These are phyloP conservation scores for Isabelozyma heimii DNA, from an alignment of 805 yeast species.

Conservation along the genomic window DNA sequence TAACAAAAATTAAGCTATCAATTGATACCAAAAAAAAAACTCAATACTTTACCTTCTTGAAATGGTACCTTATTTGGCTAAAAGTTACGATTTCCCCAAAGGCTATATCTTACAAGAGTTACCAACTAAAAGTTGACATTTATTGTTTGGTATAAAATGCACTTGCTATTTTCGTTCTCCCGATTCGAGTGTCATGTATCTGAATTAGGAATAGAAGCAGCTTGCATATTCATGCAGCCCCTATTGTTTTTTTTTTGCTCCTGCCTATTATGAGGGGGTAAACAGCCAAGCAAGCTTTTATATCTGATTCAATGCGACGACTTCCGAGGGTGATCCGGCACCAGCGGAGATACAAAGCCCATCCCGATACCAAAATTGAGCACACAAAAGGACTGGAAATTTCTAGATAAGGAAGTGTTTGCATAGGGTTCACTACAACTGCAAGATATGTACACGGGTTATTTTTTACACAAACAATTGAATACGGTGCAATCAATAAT, in stretches of 20 bases:
- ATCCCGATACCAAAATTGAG: not conserved
- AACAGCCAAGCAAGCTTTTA: too few relatives aligned
- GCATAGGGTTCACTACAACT: not conserved
- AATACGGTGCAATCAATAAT: too few relatives aligned
- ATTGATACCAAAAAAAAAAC: not conserved
- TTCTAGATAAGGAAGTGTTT: not conserved
- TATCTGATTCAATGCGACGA: not conserved
- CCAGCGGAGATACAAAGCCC: not conserved
- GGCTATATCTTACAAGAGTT: too few relatives aligned
- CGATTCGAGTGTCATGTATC: not conserved
- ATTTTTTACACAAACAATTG: too few relatives aligned
- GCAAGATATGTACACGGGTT: not conserved
- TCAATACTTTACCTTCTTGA: too few relatives aligned
- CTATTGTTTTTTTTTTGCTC: too few relatives aligned
- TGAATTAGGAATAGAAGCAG: not conserved
- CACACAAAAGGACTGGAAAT: not conserved
- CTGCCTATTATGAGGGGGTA: too few relatives aligned
- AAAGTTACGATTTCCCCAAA: not conserved
- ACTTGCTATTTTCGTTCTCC: not conserved
- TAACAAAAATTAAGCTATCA: not conserved
- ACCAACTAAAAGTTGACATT: not conserved
- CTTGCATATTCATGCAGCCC: not conserved
- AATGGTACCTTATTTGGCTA: not conserved
- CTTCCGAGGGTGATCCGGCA: not conserved
- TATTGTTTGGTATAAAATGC: not conserved